A percentile compares a stretch with the other conserved stretches of the same genome.
Conservation (phyloP, 345 rosid genomes). For the Erysimum cheiranthoides region DNA sequence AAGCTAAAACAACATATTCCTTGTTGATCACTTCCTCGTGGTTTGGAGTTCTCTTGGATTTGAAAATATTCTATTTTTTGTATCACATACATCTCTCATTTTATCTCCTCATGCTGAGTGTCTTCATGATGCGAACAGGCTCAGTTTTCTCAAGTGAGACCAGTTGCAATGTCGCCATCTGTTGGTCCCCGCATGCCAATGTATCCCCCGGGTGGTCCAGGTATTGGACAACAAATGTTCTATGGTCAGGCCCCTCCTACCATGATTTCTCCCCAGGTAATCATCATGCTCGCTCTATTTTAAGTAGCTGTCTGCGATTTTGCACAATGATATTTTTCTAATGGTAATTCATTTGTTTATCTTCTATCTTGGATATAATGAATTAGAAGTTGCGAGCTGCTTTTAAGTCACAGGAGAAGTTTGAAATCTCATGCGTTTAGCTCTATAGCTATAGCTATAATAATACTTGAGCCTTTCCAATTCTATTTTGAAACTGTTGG, state of each 20-base stretch:
- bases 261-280: constrained; percentile 89
- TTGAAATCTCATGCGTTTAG: background rate
- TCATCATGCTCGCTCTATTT: background rate
- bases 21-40: constrained; percentile 11
- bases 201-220: constrained; percentile 82
- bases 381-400: constrained; percentile 4
- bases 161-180: constrained; percentile 71
- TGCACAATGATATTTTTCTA: background rate
- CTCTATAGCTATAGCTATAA: background rate
- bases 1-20: constrained; percentile 40
- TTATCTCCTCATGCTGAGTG: constrained; percentile 9
- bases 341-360: background rate
- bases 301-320: background rate
- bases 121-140: constrained; percentile 58
- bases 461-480: background rate
- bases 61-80: constrained; percentile 19
- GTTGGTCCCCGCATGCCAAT: constrained; percentile 89
- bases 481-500: background rate
- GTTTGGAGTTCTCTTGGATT: background rate
- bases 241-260: constrained; percentile 90
- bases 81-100: background rate
- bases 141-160: constrained; percentile 88
- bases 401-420: background rate
- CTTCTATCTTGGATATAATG: background rate
- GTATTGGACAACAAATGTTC: constrained; percentile 83